Percentiles rank a stretch among this genome's conserved stretches.
Evolutionary conservation across 306 rosid species (phyloP).

Genomic region (Echinosophora koreensis): DNA sequence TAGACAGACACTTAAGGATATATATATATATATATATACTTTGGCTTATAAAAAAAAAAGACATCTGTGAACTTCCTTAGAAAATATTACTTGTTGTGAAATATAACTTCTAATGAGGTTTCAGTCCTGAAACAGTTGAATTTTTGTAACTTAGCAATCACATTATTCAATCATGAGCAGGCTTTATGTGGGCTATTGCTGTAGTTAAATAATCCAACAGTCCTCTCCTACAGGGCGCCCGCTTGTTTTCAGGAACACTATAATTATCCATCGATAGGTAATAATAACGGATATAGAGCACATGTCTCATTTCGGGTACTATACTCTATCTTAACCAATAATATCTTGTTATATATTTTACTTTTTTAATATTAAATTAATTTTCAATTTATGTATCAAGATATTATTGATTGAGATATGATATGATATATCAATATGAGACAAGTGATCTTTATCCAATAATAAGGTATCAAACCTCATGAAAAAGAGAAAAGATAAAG

Average conservation of each 20-base stretch:
- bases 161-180: constrained; percentile 38
- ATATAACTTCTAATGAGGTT: background rate
- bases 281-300: too few species aligned
- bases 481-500: background rate
- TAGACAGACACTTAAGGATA: background rate
- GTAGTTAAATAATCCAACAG: constrained; percentile 37
- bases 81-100: background rate
- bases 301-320: too few species aligned
- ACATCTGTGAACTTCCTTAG: background rate
- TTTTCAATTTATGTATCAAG: too few species aligned
- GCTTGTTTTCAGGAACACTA: constrained; percentile 49
- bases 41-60: too few species aligned
- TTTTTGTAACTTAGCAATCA: constrained; percentile 24
- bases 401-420: too few species aligned
- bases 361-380: too few species aligned
- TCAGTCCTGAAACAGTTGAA: constrained; percentile 16
- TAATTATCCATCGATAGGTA: constrained; percentile 20
- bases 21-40: too few species aligned
- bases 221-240: constrained; percentile 23
- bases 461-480: background rate
- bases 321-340: background rate
- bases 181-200: constrained; percentile 33
- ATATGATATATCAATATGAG: too few species aligned
- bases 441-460: too few species aligned
- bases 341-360: too few species aligned